Base-by-base conservation (phyloP, 1,139 yeast genomes). In the Protomyces arabidopsidicola region DNA sequence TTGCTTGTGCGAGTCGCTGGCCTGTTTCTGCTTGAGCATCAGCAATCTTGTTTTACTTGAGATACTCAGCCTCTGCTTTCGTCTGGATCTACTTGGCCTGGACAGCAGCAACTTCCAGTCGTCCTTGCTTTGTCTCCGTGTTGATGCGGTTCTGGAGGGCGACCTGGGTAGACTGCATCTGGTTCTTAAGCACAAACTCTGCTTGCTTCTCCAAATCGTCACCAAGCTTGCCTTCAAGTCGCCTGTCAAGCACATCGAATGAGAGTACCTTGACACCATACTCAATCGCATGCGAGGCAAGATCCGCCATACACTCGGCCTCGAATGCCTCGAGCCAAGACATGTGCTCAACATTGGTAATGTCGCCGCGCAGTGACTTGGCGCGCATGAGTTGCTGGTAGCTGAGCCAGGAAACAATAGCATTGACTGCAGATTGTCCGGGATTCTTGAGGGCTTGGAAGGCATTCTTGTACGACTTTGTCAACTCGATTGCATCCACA, bases 161-260 rank as follows among this genome's bases (percentile, higher is more conserved):
- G 20, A 55, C 53, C 18, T 55, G 60, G 2, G 60, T 55, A 34
- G 53, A 45, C 12, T 45, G 53, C 34, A 55, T 18, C 45, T 55
- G 60, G 27, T 55, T 55, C 39, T 48, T 45, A 34, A 55, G 45
- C 34, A 55, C 60, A 20, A 45, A 31, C 22, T 55, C 60, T 3
- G 60, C 60, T 42, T 55, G 60, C 38, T 55, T 55, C 53, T 55
- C 60, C 27, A 55, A 35, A 35, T 55, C 60, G 42, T 55, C 60
- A 16, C 60, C 60, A 22, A 55, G 53, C 45, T 55, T 55, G 45
- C 60, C 60, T 22, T 55, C 60, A 22, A 55, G 45, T n/a, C 60
- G 2, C 16, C 60, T 38, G 34, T 55, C 60, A 1, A 55, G 60
- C n/a, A 55, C 60, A 35, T 55, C 60, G 39, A 55, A 55, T n/a